A percentile compares a stretch with the other conserved stretches of the same genome.
These are phyloP conservation scores for Eimeria mitis DNA, from an alignment of 169 alveolate genomes.

Conservation along the genomic window DNA sequence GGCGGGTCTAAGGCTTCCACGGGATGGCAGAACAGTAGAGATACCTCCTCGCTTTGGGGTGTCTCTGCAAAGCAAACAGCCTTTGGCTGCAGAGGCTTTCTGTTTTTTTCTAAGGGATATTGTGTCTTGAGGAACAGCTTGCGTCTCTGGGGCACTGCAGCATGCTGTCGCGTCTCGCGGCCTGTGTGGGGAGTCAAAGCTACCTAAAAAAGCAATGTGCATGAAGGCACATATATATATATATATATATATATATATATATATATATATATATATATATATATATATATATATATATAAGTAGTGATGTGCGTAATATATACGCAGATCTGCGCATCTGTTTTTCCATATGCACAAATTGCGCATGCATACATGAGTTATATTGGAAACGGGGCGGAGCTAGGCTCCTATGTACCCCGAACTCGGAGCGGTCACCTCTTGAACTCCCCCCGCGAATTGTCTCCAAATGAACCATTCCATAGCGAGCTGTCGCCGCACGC, in stretches of 20 bases:
- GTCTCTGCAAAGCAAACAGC: not conserved
- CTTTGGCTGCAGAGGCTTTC: not conserved
- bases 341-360: too few species aligned
- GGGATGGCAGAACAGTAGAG: not conserved
- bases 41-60: not conserved
- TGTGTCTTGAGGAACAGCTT: not conserved
- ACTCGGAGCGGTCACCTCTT: too few species aligned
- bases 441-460: not conserved
- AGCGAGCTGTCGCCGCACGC: not conserved
- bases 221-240: not conserved
- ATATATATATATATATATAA: not conserved
- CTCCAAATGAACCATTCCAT: not conserved
- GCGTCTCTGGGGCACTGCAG: not conserved
- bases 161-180: not conserved
- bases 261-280: not conserved
- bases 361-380: too few species aligned
- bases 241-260: not conserved
- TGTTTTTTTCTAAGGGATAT: not conserved
- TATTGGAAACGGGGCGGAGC: too few species aligned
- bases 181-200: not conserved
- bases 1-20: not conserved
- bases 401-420: too few species aligned
- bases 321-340: too few species aligned
- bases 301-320: not conserved
- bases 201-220: not conserved